These are phyloP conservation scores for Pistacia integerrima DNA, from an alignment of 345 rosid species.

Conservation along the genomic window DNA sequence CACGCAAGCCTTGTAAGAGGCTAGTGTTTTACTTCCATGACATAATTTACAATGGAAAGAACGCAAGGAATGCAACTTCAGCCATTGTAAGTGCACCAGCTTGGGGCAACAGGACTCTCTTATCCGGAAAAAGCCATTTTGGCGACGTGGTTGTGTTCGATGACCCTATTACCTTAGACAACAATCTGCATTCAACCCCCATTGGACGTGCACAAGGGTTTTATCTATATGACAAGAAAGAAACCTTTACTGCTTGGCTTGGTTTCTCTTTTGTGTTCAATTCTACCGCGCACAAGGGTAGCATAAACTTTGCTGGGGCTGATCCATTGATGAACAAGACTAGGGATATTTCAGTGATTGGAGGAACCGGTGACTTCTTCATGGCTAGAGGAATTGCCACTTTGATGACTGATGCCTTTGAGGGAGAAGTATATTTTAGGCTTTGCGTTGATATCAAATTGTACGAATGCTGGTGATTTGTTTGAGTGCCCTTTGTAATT, in stretches of 20 bases:
- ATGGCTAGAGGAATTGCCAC: conserved; percentile 58
- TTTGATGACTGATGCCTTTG: conserved; percentile 44
- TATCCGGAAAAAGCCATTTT: conserved; percentile 36
- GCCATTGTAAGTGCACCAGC: conserved; percentile 46
- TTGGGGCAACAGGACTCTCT: conserved; percentile 37
- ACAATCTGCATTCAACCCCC: conserved; percentile 42
- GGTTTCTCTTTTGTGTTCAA: conserved; percentile 49
- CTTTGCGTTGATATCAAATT: conserved; percentile 44
- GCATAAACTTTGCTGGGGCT: conserved; percentile 46
- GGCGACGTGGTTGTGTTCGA: conserved; percentile 52
- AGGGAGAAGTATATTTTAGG: conserved; percentile 48
- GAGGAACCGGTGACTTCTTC: conserved; percentile 57
- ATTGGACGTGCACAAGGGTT: conserved; percentile 62
- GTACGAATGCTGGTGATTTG: conserved; percentile 47
- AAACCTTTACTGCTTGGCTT: conserved; percentile 52
- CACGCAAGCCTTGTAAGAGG: conserved; percentile 35
- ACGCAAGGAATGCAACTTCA: conserved; percentile 45
- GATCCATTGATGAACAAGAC: conserved; percentile 47
- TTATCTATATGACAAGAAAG: conserved; percentile 46
- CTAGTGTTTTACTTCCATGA: conserved; percentile 51
- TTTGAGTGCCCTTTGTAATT: neutral
- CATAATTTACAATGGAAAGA: conserved; percentile 51
- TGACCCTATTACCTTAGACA: conserved; percentile 56
- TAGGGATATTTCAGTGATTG: conserved; percentile 52
- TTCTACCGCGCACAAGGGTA: conserved; percentile 37